Evolutionary conservation across 192 early-diverging fungal genomes (phyloP).

Genomic region (Backusella luteola): DNA sequence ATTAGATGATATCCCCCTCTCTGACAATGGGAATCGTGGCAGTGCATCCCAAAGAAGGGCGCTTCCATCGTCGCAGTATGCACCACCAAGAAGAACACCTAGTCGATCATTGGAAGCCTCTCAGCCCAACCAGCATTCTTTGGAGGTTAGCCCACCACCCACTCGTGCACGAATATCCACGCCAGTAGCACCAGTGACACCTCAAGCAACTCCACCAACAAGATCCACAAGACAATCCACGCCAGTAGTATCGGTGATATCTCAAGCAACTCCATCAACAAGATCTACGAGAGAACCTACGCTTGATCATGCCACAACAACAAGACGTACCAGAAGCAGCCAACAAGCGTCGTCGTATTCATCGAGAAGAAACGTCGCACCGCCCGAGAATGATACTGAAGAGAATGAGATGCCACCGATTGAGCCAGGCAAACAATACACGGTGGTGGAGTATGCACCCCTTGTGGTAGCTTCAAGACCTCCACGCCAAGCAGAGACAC

Average conservation of each 20-base stretch:
- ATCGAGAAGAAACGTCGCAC: too few relatives aligned
- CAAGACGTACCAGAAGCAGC: neutral
- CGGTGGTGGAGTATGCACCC: neutral
- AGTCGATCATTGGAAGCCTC: neutral
- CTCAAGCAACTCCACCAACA: too few relatives aligned
- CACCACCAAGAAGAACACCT: too few relatives aligned
- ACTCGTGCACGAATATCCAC: too few relatives aligned
- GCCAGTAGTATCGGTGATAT: neutral
- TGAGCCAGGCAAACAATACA: neutral
- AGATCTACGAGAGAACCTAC: neutral
- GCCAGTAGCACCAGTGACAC: too few relatives aligned
- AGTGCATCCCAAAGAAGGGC: too few relatives aligned
- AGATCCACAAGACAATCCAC: neutral
- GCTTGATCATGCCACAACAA: neutral
- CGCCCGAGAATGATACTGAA: neutral
- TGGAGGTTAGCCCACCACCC: neutral
- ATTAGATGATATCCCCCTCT: too few relatives aligned
- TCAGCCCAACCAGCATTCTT: neutral
- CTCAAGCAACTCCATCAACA: too few relatives aligned
- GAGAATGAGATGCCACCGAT: neutral
- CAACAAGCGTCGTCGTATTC: too few relatives aligned
- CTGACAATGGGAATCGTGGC: too few relatives aligned
- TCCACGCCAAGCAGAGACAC: neutral
- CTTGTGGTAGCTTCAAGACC: neutral
- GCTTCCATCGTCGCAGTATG: too few relatives aligned